phyloP scores from a whole-genome alignment of 345 rosid species.

The Noccaea caerulescens region DNA sequence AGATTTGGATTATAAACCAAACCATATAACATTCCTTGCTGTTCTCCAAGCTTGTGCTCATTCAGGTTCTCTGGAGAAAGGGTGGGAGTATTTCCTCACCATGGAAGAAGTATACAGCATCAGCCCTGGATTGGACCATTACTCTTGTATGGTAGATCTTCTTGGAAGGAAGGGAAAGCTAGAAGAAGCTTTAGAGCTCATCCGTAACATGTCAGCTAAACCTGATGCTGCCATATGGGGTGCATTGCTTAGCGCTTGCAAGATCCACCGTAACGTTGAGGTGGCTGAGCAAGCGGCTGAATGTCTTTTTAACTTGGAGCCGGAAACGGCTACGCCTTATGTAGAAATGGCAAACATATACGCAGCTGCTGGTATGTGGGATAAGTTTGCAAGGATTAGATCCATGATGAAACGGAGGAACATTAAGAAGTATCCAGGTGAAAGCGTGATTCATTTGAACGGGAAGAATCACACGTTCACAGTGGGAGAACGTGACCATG shows the following conservation, averaged over 20 bases:
- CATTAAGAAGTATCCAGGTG: conserved; percentile 60
- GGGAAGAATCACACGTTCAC: conserved; percentile 53
- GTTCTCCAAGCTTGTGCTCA: conserved; percentile 70
- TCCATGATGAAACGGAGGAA: conserved; percentile 54
- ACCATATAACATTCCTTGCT: conserved; percentile 62
- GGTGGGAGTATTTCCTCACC: conserved; percentile 54
- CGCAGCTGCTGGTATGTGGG: conserved; percentile 59
- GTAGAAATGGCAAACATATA: conserved; percentile 68
- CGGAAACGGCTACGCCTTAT: conserved; percentile 55
- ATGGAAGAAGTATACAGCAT: conserved; percentile 51
- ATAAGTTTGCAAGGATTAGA: conserved; percentile 52
- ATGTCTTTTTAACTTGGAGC: conserved; percentile 49
- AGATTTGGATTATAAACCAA: conserved; percentile 51
- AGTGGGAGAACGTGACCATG: conserved; percentile 56
- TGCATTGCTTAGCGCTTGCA: conserved; percentile 63
- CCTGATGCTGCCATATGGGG: conserved; percentile 75
- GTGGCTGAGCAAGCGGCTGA: conserved; percentile 53
- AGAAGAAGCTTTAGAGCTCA: conserved; percentile 55
- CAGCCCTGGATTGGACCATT: conserved; percentile 61
- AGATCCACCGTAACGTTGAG: conserved; percentile 53
- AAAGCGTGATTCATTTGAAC: conserved; percentile 52
- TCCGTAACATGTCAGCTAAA: conserved; percentile 51
- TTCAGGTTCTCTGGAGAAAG: conserved; percentile 63
- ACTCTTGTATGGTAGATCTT: conserved; percentile 71
- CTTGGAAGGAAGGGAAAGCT: conserved; percentile 64